Evolutionary conservation across 305 asterid species (phyloP).

Genomic region (Fraxinus sp.): DNA sequence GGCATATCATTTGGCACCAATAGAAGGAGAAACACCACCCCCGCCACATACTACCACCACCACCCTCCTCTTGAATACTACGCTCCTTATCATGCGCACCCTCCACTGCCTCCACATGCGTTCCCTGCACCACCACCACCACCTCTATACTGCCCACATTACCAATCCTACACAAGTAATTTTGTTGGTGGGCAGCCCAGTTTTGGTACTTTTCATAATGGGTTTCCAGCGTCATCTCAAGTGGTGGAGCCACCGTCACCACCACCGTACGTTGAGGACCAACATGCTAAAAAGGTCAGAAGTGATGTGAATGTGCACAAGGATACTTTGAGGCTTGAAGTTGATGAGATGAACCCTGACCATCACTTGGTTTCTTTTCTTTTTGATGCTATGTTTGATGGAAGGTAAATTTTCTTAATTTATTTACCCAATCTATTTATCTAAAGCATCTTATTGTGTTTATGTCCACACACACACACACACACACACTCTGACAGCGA

Average conservation of each 20-base stretch:
- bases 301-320: conserved; percentile 76
- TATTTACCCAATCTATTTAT: neutral
- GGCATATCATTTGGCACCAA: conserved; percentile 63
- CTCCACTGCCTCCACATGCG: conserved; percentile 24
- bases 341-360: conserved; percentile 53
- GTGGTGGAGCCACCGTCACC: conserved; percentile 34
- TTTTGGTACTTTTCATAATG: conserved; percentile 39
- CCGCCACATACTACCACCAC: conserved; percentile 23
- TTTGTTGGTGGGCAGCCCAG: conserved; percentile 51
- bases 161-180: conserved; percentile 42
- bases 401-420: conserved; percentile 36
- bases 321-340: conserved; percentile 57
- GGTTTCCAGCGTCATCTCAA: conserved; percentile 22
- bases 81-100: conserved; percentile 34
- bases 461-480: neutral
- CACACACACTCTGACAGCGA: neutral
- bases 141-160: conserved; percentile 43
- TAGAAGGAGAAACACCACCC: conserved; percentile 44
- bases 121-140: conserved; percentile 34
- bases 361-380: conserved; percentile 58
- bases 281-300: conserved; percentile 56
- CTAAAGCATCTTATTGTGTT: neutral
- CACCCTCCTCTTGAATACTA: conserved; percentile 35
- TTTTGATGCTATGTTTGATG: conserved; percentile 72
- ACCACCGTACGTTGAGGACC: conserved; percentile 37